Conservation (phyloP, 768 basidiomycete species). For the Boletus rubropictus region DNA sequence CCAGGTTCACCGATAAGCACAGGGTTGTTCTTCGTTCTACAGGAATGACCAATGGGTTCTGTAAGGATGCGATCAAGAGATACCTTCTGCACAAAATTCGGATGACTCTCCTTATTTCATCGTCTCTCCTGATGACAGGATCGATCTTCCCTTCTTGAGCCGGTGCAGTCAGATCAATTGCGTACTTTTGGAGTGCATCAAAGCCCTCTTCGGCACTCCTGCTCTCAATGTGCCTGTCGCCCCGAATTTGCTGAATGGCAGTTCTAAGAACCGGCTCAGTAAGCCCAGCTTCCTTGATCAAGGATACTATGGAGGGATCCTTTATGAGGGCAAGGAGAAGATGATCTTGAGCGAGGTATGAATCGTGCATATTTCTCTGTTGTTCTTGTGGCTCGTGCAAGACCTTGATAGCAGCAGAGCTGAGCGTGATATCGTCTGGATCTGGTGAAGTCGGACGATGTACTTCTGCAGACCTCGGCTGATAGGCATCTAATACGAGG, state of each 20-base stretch:
- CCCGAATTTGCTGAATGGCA: slow-evolving; percentile 73
- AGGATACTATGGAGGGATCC: slow-evolving; percentile 55
- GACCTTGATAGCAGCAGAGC: slow-evolving; percentile 51
- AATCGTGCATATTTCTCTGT: slow-evolving; percentile 83
- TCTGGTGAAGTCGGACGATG: slow-evolving; percentile 77
- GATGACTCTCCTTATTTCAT: slow-evolving; percentile 81
- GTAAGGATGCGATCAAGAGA: not conserved
- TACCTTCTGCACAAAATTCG: slow-evolving; percentile 79
- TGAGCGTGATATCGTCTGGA: slow-evolving; percentile 72
- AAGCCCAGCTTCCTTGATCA: slow-evolving; percentile 74
- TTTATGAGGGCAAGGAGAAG: slow-evolving; percentile 80
- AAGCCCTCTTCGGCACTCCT: slow-evolving; percentile 88
- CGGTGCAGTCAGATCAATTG: slow-evolving; percentile 77
- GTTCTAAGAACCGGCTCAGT: slow-evolving; percentile 69
- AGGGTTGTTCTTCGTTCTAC: slow-evolving; percentile 96
- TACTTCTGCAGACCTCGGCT: slow-evolving; percentile 68
- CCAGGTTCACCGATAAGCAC: slow-evolving; percentile 93
- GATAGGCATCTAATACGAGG: slow-evolving; percentile 42
- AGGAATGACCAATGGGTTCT: slow-evolving; percentile 6
- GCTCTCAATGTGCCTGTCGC: slow-evolving; percentile 79
- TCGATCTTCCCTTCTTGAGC: slow-evolving; percentile 94
- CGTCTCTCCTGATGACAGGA: slow-evolving; percentile 89
- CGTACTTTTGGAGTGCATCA: slow-evolving; percentile 87
- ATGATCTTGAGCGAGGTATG: slow-evolving; percentile 91
- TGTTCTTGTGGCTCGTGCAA: slow-evolving; percentile 70